Conservation (phyloP, 1,284 basidiomycete genomes). For the Pisolithus thermaeus region DNA sequence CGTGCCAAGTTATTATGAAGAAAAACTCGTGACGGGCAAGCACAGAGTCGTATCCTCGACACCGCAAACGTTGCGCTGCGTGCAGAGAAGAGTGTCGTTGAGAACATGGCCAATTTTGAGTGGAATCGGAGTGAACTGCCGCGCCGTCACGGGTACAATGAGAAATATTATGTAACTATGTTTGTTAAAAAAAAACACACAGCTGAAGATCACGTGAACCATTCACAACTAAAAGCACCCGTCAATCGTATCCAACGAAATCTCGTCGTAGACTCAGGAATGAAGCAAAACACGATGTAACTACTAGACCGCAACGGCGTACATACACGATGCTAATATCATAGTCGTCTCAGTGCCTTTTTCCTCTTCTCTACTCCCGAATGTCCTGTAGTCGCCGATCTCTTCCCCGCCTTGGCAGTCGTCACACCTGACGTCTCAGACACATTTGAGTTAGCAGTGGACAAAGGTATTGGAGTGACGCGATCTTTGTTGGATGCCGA, state of each 20-base stretch:
- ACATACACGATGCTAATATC: slow-evolving; percentile 8
- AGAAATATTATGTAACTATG: too few relatives aligned
- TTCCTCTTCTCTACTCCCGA: slow-evolving; percentile 68
- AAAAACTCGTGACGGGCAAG: slow-evolving; percentile 12
- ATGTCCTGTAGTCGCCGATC: slow-evolving; percentile 47
- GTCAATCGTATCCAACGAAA: too few relatives aligned
- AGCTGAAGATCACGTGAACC: neutral
- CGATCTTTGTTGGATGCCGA: slow-evolving; percentile 48
- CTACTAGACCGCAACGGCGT: too few relatives aligned
- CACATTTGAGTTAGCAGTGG: slow-evolving; percentile 65
- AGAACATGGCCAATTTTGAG: slow-evolving; percentile 15
- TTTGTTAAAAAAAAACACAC: too few relatives aligned
- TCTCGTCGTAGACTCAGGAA: too few relatives aligned
- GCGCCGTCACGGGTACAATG: too few relatives aligned
- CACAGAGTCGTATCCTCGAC: slow-evolving; percentile 6
- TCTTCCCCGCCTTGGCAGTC: slow-evolving; percentile 71
- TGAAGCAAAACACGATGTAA: too few relatives aligned
- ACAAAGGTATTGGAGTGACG: slow-evolving; percentile 54
- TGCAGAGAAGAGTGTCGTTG: slow-evolving; percentile 17
- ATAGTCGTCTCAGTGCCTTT: slow-evolving; percentile 75
- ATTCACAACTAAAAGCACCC: too few relatives aligned
- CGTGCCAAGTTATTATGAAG: neutral
- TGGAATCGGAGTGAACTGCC: too few relatives aligned
- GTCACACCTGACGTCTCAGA: slow-evolving; percentile 30
- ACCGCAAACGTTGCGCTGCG: slow-evolving; percentile 9